These are phyloP conservation scores for Ormosia semicastrata DNA, from an alignment of 306 rosid species.

Conservation along the genomic window DNA sequence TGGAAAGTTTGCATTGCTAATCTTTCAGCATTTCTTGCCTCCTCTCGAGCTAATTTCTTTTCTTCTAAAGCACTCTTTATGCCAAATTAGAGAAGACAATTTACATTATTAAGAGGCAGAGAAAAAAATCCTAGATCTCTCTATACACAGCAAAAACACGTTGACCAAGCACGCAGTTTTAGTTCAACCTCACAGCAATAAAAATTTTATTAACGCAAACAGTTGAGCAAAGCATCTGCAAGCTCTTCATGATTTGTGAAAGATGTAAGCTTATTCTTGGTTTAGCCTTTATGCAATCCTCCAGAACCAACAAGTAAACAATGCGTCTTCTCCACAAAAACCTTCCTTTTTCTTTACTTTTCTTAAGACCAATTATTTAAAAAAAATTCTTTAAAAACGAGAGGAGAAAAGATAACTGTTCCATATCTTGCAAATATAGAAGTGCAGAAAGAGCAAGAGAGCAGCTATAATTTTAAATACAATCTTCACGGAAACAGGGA, in stretches of 20 bases:
- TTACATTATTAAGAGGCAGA: conserved; percentile 12
- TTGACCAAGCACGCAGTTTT: too few relatives aligned
- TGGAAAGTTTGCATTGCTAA: conserved; percentile 72
- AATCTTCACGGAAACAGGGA: not conserved
- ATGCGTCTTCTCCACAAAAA: not conserved
- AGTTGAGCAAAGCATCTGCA: too few relatives aligned
- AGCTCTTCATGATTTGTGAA: too few relatives aligned
- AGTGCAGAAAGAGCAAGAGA: not conserved
- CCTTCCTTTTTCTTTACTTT: not conserved
- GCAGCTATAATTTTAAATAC: not conserved
- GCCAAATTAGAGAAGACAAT: conserved; percentile 17
- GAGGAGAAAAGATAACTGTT: not conserved
- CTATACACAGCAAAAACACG: too few relatives aligned
- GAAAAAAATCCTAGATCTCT: not conserved
- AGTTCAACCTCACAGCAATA: too few relatives aligned
- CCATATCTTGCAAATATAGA: not conserved
- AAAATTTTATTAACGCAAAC: too few relatives aligned
- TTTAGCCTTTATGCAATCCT: not conserved
- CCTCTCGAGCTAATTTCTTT: conserved; percentile 69
- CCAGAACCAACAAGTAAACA: not conserved
- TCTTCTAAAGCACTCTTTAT: conserved; percentile 85
- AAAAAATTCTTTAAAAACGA: not conserved
- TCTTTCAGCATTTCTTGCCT: conserved; percentile 70
- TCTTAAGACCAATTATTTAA: not conserved
- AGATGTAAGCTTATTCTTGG: not conserved